Evolutionary conservation across 2,329 filamentous ascomycete genomes (phyloP), one percentile per base, ranked within the genome.

Genomic region (Fonsecaea erecta): DNA sequence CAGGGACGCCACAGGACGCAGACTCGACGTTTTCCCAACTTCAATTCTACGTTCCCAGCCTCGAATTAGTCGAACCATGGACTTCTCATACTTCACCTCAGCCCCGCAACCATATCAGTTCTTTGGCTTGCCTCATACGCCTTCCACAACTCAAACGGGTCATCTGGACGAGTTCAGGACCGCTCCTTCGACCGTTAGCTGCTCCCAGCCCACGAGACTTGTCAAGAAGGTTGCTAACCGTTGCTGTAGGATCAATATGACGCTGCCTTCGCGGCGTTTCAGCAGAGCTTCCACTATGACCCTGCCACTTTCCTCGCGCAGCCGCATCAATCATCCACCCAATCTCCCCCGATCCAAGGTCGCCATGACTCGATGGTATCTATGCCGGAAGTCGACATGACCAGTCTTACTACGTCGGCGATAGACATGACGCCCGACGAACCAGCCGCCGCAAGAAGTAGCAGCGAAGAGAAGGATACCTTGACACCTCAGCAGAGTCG

Each of bases 401-500:
- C 72, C n/a, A 75, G 76, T 62, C 73, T 68, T 11, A 28, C 53
- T 24, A 71, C 60, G 71, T 73, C 63, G 72, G 75, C 30, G 59
- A 73, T 52, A 67, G 72, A 57, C 59, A 63, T 43, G 65, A 68
- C 35, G 73, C 77, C 48, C 71, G 74, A 76, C 18, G 65, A 70
- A 40, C 71, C 72, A 24, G 70, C 71, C 30, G 70, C 73, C 35
- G 69, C 73, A 26, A 73, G 72, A 30, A 80, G 81, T 53, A 83
- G 81, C 67, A 83, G 82, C 68, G 82, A 84, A 65, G 84, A 86
- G 70, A 84, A 86, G 71, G 82, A 85, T 46, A 75, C 71, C 37
- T 75, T 81, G 74, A 83, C 79, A n/a, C 83, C 83, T 1, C 82
- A 84, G 59, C 83, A 86, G 73, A 82, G 80, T 60, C 85, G 86